Base-by-base conservation (phyloP, 2,329 filamentous ascomycete species). In the Cordyceps tenuipes region DNA sequence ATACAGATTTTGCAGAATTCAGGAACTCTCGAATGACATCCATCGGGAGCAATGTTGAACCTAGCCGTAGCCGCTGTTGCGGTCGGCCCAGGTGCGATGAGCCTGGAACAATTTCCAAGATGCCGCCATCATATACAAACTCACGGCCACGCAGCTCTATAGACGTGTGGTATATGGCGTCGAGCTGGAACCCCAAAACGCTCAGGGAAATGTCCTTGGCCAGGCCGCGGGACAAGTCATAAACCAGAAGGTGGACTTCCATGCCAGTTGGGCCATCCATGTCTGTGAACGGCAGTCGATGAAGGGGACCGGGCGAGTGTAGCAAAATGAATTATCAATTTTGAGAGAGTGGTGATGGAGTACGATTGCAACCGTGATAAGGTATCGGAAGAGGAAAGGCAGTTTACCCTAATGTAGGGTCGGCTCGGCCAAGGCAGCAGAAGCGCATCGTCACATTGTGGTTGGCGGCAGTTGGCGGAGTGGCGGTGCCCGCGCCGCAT, bases 111-210 rank as follows among this genome's bases (percentile, higher is more conserved):
- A 93, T 91, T 58, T 86, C 86, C 67, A 96, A 89, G 57, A 97
- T 88, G 59, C 91, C 91, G 59, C 89, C 86, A 62, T 96, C 93
- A 66, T 92, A 97, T 67, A 93, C 84, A 72, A 96, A 97, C 74
- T 99, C 94, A 55, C 88, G 82, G n/a, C 87, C 86, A 57, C 86
- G 83, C 44, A 97, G 79, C 47, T 96, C 87, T 58, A 99, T 86
- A 0, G 92, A 90, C 0, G 94, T 97, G 72, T 99, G 94, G 67
- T 97, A 97, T 57, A 99, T 85, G 58, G 94, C 94, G 72, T 97
- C 93, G 54, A 97, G 90, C 57, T 82, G 77, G 64, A 84, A 80
- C 17, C 81, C 76, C 10, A 86, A 71, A 59, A 79, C 65, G 62
- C 77, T 72, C 75, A 76, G 72, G 19, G 81, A 84, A 75, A 84